Evolutionary conservation across 257 asterid species (phyloP).

Genomic region (Anisodus tanguticus): DNA sequence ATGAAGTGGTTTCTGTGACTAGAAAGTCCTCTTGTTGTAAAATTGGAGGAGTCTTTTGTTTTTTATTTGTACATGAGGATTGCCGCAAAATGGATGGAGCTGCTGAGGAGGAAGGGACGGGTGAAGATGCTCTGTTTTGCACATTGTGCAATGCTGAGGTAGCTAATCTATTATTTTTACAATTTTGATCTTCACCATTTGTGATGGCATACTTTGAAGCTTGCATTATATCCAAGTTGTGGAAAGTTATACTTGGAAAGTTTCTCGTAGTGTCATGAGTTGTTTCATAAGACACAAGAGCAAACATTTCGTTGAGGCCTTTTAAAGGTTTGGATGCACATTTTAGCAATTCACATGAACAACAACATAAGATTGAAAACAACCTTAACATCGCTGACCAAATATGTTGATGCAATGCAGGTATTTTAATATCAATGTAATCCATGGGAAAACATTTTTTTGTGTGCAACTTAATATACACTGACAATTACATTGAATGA

Average conservation of each 20-base stretch:
- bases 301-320: neutral
- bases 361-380: slow-evolving; percentile 1
- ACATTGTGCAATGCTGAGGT: slow-evolving; percentile 98
- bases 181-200: no score
- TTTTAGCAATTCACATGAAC: slow-evolving; percentile 14
- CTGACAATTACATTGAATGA: neutral
- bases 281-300: slow-evolving; percentile 25
- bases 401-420: neutral
- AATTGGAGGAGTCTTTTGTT: slow-evolving; percentile 73
- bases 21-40: slow-evolving; percentile 54
- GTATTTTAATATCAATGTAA: neutral
- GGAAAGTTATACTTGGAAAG: neutral
- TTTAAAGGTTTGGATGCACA: slow-evolving; percentile 9
- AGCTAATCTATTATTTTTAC: slow-evolving; percentile 30
- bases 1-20: slow-evolving; percentile 51
- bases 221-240: slow-evolving; percentile 22
- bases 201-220: neutral
- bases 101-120: slow-evolving; percentile 66
- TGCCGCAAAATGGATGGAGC: slow-evolving; percentile 69
- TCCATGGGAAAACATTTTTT: neutral
- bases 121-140: slow-evolving; percentile 96
- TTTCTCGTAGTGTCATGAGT: slow-evolving; percentile 13
- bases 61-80: slow-evolving; percentile 79
- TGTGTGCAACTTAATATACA: neutral
- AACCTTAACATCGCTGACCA: neutral